Base-by-base conservation (phyloP, 768 basidiomycete species). In the Tulasnella sp. region DNA sequence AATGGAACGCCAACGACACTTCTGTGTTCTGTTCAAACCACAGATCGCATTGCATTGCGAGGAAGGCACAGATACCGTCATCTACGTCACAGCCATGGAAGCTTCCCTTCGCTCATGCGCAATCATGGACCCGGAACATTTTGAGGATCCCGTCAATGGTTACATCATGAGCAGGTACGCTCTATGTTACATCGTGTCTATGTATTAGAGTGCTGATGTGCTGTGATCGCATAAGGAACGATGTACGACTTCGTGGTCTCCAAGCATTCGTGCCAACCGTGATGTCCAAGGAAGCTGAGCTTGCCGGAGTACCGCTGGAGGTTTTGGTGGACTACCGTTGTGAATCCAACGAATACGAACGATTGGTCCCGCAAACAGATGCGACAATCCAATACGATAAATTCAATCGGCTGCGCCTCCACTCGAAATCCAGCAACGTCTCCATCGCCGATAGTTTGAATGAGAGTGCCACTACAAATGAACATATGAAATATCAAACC, bases 301-400 rank as follows among this genome's bases (percentile, higher is more conserved):
- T 64, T 41, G 73, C n/a, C 23, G 50, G 69, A 78, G 82, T 98
- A 26, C 94, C 94, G n/a, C 76, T 93, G 23, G 94, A 98, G 72
- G 86, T 93, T 43, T 71, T 94, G 53, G 81, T 95, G 58, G 92
- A 97, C 72, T 78, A 84, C 53, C 80, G 84, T 47, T 87, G 86
- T 67, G 88, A 93, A 71, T 86, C 82, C 62, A 75, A 76, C 50
- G 82, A 82, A 51, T 95, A 95, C 69, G 90, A 95, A 66, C 85
- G 91, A 2, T 77, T 98, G 41, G 87, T 97, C 4, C 87, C 90
- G 2, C 88, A 90, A 70, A 90, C 93, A 0, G 82, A 88, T 60
- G 88, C 87, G 0, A 82, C 78, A 3, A 81, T 95, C 62, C 86
- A 84, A 49, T 91, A 93, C 68, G 94, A 97, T 76, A 92, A 89